These are phyloP conservation scores for Leccinum rimulosum DNA, from an alignment of 768 basidiomycete species.

Conservation along the genomic window DNA sequence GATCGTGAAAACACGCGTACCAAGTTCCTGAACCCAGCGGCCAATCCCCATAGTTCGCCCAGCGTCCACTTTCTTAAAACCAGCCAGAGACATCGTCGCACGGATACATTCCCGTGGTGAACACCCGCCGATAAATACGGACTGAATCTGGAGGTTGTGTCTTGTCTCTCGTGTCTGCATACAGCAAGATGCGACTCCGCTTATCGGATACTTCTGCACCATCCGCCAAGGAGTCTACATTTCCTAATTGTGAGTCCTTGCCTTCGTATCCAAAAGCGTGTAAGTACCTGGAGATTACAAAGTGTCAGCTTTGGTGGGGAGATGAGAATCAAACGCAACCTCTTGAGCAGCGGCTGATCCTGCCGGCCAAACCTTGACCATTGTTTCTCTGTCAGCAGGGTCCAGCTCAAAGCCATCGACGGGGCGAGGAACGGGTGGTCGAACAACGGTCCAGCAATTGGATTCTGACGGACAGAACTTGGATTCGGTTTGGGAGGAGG, in stretches of 20 bases:
- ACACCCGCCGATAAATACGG: conserved; percentile 84
- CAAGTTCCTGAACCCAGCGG: conserved; percentile 81
- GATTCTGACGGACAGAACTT: conserved; percentile 42
- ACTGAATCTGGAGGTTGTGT: conserved; percentile 80
- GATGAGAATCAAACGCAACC: conserved; percentile 35
- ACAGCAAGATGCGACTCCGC: conserved; percentile 42
- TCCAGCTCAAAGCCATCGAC: conserved; percentile 70
- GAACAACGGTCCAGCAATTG: conserved; percentile 54
- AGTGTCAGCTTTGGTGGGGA: not conserved
- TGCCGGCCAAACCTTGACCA: conserved; percentile 74
- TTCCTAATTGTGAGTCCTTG: conserved; percentile 62
- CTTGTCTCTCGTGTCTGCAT: conserved; percentile 67
- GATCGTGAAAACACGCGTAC: conserved; percentile 23
- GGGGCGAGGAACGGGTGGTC: conserved; percentile 50
- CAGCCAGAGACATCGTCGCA: conserved; percentile 52
- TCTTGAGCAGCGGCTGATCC: conserved; percentile 68
- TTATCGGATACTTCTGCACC: conserved; percentile 51
- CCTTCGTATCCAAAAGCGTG: conserved; percentile 70
- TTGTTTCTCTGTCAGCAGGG: conserved; percentile 50
- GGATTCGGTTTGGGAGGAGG: conserved; percentile 54
- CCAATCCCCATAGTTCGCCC: conserved; percentile 63
- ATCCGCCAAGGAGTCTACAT: conserved; percentile 52
- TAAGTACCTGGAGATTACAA: conserved; percentile 52
- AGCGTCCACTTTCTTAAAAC: conserved; percentile 53
- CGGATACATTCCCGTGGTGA: conserved; percentile 71